Evolutionary conservation across 441 rosid species (phyloP).

Genomic region (Populus hybrid): DNA sequence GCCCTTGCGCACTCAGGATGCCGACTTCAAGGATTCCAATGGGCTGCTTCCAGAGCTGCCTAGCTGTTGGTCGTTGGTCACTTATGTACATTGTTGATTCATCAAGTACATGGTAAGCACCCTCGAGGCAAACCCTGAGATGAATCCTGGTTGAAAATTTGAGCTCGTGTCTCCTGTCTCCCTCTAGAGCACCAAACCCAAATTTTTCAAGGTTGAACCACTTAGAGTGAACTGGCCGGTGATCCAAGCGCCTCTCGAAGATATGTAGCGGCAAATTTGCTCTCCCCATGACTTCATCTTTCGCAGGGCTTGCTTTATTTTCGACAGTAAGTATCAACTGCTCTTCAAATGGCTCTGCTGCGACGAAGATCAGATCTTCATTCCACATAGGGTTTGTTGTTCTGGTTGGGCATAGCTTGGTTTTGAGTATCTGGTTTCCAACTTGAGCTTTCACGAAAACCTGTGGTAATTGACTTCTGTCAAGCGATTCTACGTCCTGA

Average conservation of each 20-base stretch:
- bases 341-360: slow-evolving; percentile 91
- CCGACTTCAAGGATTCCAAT: slow-evolving; percentile 85
- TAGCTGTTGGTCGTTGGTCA: slow-evolving; percentile 82
- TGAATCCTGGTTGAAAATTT: slow-evolving; percentile 88
- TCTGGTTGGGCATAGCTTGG: slow-evolving; percentile 45
- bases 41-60: slow-evolving; percentile 80
- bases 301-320: slow-evolving; percentile 51
- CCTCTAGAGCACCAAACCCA: slow-evolving; percentile 65
- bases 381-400: slow-evolving; percentile 67
- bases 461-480: slow-evolving; percentile 59
- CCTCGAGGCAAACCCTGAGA: slow-evolving; percentile 74
- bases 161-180: slow-evolving; percentile 68
- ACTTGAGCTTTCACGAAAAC: slow-evolving; percentile 70
- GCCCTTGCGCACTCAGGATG: slow-evolving; percentile 75
- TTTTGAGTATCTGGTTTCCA: slow-evolving; percentile 73
- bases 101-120: slow-evolving; percentile 92
- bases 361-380: slow-evolving; percentile 82
- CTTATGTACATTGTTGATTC: slow-evolving; percentile 34
- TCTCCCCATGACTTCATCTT: slow-evolving; percentile 67
- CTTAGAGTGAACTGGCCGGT: slow-evolving; percentile 71
- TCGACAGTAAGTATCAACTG: slow-evolving; percentile 66
- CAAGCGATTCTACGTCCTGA: slow-evolving; percentile 69
- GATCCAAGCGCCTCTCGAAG: slow-evolving; percentile 80
- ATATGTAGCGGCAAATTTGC: slow-evolving; percentile 41
- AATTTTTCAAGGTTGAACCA: slow-evolving; percentile 86